Evolutionary conservation across 164 flowering plant genomes (phyloP), one percentile per base, ranked within the genome.

Genomic region (Annona squamosa): DNA sequence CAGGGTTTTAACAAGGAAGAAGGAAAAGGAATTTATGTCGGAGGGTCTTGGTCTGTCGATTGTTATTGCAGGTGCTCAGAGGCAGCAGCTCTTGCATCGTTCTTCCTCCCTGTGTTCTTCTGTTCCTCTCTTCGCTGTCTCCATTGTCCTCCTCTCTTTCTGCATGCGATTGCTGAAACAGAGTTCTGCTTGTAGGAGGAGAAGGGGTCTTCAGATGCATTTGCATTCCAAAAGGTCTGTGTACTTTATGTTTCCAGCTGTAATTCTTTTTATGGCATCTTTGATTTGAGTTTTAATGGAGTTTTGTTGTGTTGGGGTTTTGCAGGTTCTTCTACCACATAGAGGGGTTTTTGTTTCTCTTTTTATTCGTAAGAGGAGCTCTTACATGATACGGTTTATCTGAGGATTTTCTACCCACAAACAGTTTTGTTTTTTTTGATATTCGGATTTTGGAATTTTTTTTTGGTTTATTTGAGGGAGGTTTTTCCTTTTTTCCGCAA

Each of bases 281-380:
- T 44, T 61, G 4, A 59, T 69, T 70, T 56, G 48, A 74, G 69
- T 68, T 77, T 63, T 66, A 5, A 16, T 18, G 70, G 46, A 62
- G 47, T 64, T 73, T 46, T 64, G 19, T 64, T 72, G 2, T 63
- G 12, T 69, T 68, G 9, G 41, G 65, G 16, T 72, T 74, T 76
- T 84, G 93, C 94, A 94, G 98, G 97, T 91, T 85, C 84, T 87
- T 77, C 70, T 91, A 86, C 91, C 91, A 86, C 73, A 90, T 90
- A 92, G 79, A 84, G 19, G 79, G 87, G 65, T 83, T 85, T 65
- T 79, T 80, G 62, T 57, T 69, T 65, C 84, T 86, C 5, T 86
- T 88, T 47, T 68, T 93, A 85, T 87, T 88, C 84, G 78, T 89
- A 17, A 87, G 92, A 91, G 85, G 86, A 75, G 79, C 81, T 76